Base-by-base conservation (phyloP, 306 rosid species). In the Prosopis cineraria region DNA sequence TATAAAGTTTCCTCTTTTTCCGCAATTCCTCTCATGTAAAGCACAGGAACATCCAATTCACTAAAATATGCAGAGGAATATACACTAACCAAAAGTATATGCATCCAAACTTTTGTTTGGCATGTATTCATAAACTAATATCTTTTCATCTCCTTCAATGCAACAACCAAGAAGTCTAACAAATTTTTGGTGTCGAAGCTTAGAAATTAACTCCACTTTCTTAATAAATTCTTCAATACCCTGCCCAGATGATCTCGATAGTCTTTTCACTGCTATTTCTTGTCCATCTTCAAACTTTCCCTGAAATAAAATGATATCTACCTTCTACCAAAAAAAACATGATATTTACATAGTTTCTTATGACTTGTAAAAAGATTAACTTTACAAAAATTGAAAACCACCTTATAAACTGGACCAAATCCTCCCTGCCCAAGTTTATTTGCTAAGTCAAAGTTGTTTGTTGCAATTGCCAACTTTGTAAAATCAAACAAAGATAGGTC, bases 401-500 rank as follows among this genome's bases (percentile, higher is more conserved):
- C n/a, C n/a, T n/a, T n/a, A n/a, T n/a, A n/a, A n/a, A n/a, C n/a
- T n/a, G n/a, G n/a, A n/a, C n/a, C n/a, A n/a, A n/a, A n/a, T n/a
- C n/a, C n/a, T n/a, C n/a, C n/a, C n/a, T n/a, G n/a, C n/a, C n/a
- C n/a, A n/a, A n/a, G n/a, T n/a, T n/a, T n/a, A n/a, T n/a, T n/a
- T n/a, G n/a, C n/a, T n/a, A n/a, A n/a, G n/a, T n/a, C n/a, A n/a
- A n/a, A n/a, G n/a, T n/a, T n/a, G n/a, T 75, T 59, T 9, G 88
- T 82, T 56, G 86, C 84, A 14, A 10, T 33, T 67, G 66, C 83
- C 3, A 85, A 64, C 29, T 66, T 14, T 27, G 3, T 39, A 68
- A 75, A 72, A 1, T 82, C 73, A 68, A 71, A 79, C 40, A 79
- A 14, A 2, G 86, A 76, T 2, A 85, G 34, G 41, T 81, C 88